Evolutionary conservation across 306 rosid species (phyloP).

Genomic region (Astragalus glycyphyllos): DNA sequence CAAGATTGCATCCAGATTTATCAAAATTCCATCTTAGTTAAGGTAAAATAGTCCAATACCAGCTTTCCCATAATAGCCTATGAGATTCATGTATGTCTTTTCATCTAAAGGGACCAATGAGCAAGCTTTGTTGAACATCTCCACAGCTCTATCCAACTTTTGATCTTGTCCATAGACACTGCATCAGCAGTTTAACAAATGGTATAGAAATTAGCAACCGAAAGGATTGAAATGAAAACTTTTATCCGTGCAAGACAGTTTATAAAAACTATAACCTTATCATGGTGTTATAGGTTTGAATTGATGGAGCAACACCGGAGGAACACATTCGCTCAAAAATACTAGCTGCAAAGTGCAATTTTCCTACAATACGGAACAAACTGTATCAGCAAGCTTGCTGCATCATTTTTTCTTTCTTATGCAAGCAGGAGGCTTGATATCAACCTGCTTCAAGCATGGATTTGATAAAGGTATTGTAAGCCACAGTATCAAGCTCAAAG

Average conservation of each 20-base stretch:
- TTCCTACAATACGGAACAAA: conserved; percentile 60
- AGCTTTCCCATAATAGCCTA: conserved; percentile 87
- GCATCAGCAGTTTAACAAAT: conserved; percentile 42
- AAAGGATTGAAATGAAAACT: conserved; percentile 6
- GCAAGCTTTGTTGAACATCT: conserved; percentile 73
- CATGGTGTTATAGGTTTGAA: conserved; percentile 92
- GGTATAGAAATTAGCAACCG: conserved; percentile 33
- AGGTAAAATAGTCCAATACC: conserved; percentile 55
- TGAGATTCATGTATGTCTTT: conserved; percentile 78
- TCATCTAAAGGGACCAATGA: conserved; percentile 65
- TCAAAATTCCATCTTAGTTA: conserved; percentile 18
- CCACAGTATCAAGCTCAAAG: conserved; percentile 87
- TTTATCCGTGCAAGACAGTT: not conserved
- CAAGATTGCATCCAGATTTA: conserved; percentile 32
- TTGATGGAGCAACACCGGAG: conserved; percentile 68
- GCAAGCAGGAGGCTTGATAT: conserved; percentile 35
- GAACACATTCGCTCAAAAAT: conserved; percentile 77
- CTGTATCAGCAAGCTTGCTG: conserved; percentile 46
- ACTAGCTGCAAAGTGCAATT: conserved; percentile 70
- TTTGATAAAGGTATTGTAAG: conserved; percentile 90
- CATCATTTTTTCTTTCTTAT: conserved; percentile 16
- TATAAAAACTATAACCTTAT: conserved; percentile 65
- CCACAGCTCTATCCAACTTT: conserved; percentile 79
- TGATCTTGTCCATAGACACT: conserved; percentile 87
- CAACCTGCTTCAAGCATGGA: conserved; percentile 92